Evolutionary conservation across 2,329 filamentous ascomycete species (phyloP).

Genomic region (Aspergillus luchuensis): DNA sequence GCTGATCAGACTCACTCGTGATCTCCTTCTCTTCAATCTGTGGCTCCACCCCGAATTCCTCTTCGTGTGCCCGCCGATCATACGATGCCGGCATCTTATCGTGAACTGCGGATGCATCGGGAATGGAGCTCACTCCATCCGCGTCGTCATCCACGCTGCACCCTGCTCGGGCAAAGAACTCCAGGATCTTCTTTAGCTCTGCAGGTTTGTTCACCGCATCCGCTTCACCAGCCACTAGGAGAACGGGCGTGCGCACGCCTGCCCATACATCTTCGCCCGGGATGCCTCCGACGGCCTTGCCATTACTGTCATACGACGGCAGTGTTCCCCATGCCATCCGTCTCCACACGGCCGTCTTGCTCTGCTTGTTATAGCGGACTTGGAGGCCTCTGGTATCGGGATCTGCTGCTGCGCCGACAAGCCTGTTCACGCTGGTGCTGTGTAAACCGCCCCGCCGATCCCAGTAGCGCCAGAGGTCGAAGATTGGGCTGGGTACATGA

Average conservation of each 20-base stretch:
- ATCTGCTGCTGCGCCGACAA: slow-evolving; percentile 55
- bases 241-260: slow-evolving; percentile 70
- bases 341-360: slow-evolving; percentile 77
- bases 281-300: slow-evolving; percentile 62
- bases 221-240: slow-evolving; percentile 74
- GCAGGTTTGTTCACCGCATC: slow-evolving; percentile 74
- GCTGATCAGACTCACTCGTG: background rate
- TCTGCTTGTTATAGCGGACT: slow-evolving; percentile 70
- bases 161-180: slow-evolving; percentile 37
- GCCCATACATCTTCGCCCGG: slow-evolving; percentile 73
- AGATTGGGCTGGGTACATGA: slow-evolving; percentile 66
- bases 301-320: slow-evolving; percentile 57
- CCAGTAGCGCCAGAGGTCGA: slow-evolving; percentile 75
- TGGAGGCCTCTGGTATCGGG: slow-evolving; percentile 46
- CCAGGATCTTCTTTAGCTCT: slow-evolving; percentile 69
- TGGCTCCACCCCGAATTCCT: slow-evolving; percentile 28
- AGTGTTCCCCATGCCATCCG: slow-evolving; percentile 76
- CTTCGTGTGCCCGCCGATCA: slow-evolving; percentile 29
- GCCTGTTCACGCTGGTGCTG: slow-evolving; percentile 76
- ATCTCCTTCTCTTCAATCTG: slow-evolving; percentile 25
- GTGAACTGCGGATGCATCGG: slow-evolving; percentile 35
- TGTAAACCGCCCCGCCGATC: slow-evolving; percentile 76
- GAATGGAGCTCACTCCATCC: slow-evolving; percentile 28
- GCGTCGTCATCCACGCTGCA: slow-evolving; percentile 28
- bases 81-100: slow-evolving; percentile 23